These are phyloP conservation scores for Colletotrichum neosansevieriae DNA, from an alignment of 2,329 filamentous ascomycete species.

Conservation along the genomic window DNA sequence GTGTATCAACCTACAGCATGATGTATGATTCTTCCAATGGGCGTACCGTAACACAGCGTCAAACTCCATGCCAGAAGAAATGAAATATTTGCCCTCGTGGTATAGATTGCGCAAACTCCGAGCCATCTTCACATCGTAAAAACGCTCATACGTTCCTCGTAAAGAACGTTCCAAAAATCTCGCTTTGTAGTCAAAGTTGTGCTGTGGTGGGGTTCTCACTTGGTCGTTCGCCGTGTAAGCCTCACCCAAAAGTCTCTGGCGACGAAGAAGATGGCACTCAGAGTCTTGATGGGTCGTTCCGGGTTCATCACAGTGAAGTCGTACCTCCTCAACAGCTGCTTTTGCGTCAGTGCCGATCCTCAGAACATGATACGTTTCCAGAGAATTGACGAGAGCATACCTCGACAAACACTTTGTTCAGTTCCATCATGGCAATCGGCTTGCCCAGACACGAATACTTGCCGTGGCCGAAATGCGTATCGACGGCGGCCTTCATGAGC, in stretches of 20 bases:
- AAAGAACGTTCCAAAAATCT: too few species aligned
- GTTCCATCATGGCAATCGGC: conserved; percentile 60
- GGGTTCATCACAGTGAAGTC: conserved; percentile 51
- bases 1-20: too few species aligned
- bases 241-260: conserved; percentile 52
- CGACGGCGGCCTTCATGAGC: conserved; percentile 53
- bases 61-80: too few species aligned
- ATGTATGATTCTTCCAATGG: too few species aligned
- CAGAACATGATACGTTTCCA: not conserved
- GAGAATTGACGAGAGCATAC: conserved; percentile 46
- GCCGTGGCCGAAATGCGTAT: conserved; percentile 60
- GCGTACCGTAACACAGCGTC: too few species aligned
- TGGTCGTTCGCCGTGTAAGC: conserved; percentile 40
- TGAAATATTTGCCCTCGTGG: too few species aligned
- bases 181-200: too few species aligned
- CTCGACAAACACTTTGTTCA: conserved; percentile 62
- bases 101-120: too few species aligned
- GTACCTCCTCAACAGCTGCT: conserved; percentile 48
- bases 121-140: too few species aligned
- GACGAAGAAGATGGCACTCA: conserved; percentile 50
- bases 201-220: not conserved
- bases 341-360: not conserved
- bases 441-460: conserved; percentile 60
- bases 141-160: too few species aligned
- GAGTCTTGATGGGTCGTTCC: conserved; percentile 48